Conservation (phyloP, 2,329 filamentous ascomycete genomes). For the Colletotrichum sublineola region DNA sequence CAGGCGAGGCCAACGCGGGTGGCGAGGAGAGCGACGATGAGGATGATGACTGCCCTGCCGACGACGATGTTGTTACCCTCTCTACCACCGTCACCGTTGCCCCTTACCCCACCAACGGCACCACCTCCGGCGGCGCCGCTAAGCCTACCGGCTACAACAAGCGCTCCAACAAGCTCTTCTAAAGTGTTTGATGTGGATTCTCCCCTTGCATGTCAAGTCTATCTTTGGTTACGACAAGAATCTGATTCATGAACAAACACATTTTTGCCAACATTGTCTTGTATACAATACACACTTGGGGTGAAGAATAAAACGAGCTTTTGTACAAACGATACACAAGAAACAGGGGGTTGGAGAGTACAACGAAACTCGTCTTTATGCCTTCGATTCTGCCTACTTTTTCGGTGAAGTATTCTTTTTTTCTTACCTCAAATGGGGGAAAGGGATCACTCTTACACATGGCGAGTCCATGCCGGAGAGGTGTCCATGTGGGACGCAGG, state of each 20-base stretch:
- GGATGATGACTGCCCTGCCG: conserved; percentile 41
- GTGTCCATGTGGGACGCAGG: conserved; percentile 1
- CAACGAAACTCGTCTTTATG: conserved; percentile 6
- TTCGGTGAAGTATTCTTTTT: conserved; percentile 5
- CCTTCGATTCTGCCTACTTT: conserved; percentile 1
- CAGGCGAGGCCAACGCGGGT: conserved; percentile 33
- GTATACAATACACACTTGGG: conserved; percentile 18
- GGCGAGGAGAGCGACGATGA: conserved; percentile 42
- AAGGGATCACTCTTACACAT: background rate
- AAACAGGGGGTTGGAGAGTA: background rate
- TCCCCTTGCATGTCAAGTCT: conserved; percentile 37
- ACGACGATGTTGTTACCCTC: conserved; percentile 50
- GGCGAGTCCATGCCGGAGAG: conserved; percentile 15
- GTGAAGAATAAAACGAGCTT: conserved; percentile 32
- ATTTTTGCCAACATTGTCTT: conserved; percentile 25
- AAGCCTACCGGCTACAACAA: conserved; percentile 53
- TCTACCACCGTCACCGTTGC: conserved; percentile 48
- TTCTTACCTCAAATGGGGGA: conserved; percentile 4
- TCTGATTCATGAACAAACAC: conserved; percentile 42
- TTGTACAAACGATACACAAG: conserved; percentile 12
- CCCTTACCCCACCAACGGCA: conserved; percentile 59
- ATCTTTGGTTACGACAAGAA: conserved; percentile 41
- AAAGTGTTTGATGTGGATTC: conserved; percentile 41
- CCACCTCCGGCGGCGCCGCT: conserved; percentile 50
- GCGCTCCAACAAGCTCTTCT: conserved; percentile 44